Conservation (phyloP, 2,329 filamentous ascomycete genomes). For the Alternaria infectoria region DNA sequence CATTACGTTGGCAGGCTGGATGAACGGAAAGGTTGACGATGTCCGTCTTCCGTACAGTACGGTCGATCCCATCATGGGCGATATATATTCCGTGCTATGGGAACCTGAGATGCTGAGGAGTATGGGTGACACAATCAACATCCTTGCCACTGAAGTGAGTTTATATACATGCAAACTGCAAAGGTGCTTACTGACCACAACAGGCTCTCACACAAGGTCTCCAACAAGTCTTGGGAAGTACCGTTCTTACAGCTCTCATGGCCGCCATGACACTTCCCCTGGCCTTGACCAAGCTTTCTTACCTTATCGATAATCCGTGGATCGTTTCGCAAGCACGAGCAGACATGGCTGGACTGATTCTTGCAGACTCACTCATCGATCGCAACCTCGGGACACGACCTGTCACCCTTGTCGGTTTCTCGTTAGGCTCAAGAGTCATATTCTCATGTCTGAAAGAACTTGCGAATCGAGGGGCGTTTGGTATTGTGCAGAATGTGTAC, state of each 20-base stretch:
- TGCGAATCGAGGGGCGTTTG: conserved; percentile 79
- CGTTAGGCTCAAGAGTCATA: conserved; percentile 88
- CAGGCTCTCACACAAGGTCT: conserved; percentile 93
- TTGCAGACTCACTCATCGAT: conserved; percentile 92
- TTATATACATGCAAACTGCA: conserved; percentile 26
- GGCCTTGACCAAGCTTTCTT: conserved; percentile 89
- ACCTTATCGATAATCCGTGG: conserved; percentile 98
- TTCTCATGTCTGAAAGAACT: conserved; percentile 90
- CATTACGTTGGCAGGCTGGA: conserved; percentile 94
- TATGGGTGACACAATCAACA: conserved; percentile 99
- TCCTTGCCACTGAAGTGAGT: conserved; percentile 90
- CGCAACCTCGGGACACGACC: conserved; percentile 89
- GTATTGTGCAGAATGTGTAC: conserved; percentile 93
- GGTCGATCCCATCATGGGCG: conserved; percentile 96
- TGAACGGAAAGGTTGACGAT: conserved; percentile 97
- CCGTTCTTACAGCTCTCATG: conserved; percentile 88
- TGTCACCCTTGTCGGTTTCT: conserved; percentile 93
- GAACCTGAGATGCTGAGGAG: conserved; percentile 97
- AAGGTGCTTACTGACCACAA: conserved; percentile 16
- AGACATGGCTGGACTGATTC: conserved; percentile 84
- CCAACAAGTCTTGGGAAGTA: conserved; percentile 91
- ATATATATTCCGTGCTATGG: conserved; percentile 96
- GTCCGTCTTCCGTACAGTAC: conserved; percentile 95
- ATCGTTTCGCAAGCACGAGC: conserved; percentile 93
- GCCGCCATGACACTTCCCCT: conserved; percentile 90